Base-by-base conservation (phyloP, 1,284 basidiomycete species). In the Sporisorium exsertum region DNA sequence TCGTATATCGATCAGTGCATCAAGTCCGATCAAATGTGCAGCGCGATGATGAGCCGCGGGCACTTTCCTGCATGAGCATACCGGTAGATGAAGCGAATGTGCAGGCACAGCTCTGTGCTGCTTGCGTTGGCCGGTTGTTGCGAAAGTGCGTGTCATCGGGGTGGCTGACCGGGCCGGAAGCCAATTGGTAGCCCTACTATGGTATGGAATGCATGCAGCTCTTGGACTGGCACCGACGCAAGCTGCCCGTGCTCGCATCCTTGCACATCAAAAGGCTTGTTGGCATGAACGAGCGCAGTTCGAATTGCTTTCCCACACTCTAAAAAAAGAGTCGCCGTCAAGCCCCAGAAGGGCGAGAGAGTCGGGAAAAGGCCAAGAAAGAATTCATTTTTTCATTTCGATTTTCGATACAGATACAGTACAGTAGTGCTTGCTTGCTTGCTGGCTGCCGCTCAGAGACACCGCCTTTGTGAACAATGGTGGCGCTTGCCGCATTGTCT, bases 291-390 rank as follows among this genome's bases (percentile, higher is more conserved):
- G 13, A 49, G 47, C 47, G 47, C 47, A 7, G 27, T 49, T 49
- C 18, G 47, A 49, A 49, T 9, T 29, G 26, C 15, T 49, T 49
- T 49, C 47, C 47, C 47, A 49, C 47, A 49, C 47, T 49, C 47
- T 49, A 9, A 29, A 18, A 49, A 16, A 18, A 9, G 45, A 46
- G 43, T 45, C 43, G 43, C 24, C 45, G 45, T 46, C 13, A 8
- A 26, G 9, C 2, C 12, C 45, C 24, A 24, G 9, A 22, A 12
- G 10, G 13, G 45, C 24, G 16, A 10, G 15, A 46, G 3, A 12
- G 13, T 37, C 6, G 13, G 12, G 4, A 18, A 32, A 32, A n/a
- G 7, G 2, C 16, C 2, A 18, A n/a, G 32, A 32, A 40, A 40
- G 18, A 3, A n/a, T 49, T 49, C 27, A 29, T 49, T 49, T 32